Base-by-base conservation (phyloP, 2,329 filamentous ascomycete species). In the Talaromyces sp. region DNA sequence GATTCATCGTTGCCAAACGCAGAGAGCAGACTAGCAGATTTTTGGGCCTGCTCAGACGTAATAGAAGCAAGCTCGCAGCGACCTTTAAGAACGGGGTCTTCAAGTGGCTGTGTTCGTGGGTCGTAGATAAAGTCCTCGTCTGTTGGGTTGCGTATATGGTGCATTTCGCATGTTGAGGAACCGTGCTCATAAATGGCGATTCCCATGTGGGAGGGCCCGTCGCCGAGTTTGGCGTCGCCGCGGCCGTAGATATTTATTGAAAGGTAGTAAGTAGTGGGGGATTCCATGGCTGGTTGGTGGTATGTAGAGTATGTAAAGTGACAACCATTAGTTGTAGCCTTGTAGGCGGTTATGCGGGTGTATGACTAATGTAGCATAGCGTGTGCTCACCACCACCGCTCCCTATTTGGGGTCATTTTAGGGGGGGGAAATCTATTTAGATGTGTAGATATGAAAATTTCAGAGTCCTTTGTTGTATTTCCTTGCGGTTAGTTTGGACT, bases 191-290 rank as follows among this genome's bases (percentile, higher is more conserved):
- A 68, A 14, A 69, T 50, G 3, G 63, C 64, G 30, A 69, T 63
- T 3, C 59, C 61, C 60, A 68, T 65, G 61, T 69, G 65, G 3
- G 67, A 68, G 6, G 67, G 67, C 4, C 60, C 50, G 27, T 69
- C 67, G 36, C 62, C 65, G 54, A 68, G 65, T 5, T 56, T 56
- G 40, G 61, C 63, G 36, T 68, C 61, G 10, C 68, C 68, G 23
- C 65, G 67, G n/a, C 66, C 66, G 60, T 68, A 67, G 61, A 68
- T 65, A 50, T 67, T 68, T 23, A 68, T 59, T 16, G 63, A 63
- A n/a, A 68, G 53, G 57, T 9, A 52, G 60, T 65, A 59, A 42
- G 57, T 36, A 42, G 57, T 36, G 4, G 50, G 23, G 8, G 42
- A 47, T 44, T 18, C 53, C 59, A 61, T 61, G 36, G n/a, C n/a